phyloP scores from a whole-genome alignment of 1,284 basidiomycete genomes.

The Sutorius eximius region DNA sequence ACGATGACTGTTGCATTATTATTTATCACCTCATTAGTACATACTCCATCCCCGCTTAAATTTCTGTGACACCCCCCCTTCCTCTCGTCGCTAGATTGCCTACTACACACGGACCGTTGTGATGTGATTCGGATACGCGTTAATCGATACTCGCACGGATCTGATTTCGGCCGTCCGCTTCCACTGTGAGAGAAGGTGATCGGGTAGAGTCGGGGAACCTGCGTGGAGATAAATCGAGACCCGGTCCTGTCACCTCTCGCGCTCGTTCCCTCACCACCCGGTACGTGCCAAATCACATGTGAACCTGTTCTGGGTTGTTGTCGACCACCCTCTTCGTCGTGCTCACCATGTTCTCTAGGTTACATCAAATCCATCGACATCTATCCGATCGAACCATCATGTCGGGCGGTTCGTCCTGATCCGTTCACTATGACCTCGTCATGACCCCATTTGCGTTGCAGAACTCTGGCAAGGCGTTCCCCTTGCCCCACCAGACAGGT shows the following conservation, averaged over 20 bases:
- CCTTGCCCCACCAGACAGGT: conserved; percentile 81
- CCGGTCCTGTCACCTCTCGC: neutral
- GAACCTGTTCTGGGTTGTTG: neutral
- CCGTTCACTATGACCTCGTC: neutral
- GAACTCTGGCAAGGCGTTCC: conserved; percentile 74
- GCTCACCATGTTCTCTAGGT: conserved; percentile 49
- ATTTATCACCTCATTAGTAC: conserved; percentile 31
- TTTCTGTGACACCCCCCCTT: conserved; percentile 14
- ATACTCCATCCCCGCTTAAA: conserved; percentile 15
- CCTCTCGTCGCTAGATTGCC: conserved; percentile 20
- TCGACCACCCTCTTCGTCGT: neutral
- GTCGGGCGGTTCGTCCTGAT: conserved; percentile 49
- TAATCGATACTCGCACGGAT: conserved; percentile 15
- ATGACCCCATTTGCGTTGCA: conserved; percentile 32
- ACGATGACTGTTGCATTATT: conserved; percentile 28
- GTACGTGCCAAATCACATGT: conserved; percentile 31
- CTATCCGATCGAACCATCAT: conserved; percentile 39
- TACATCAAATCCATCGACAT: conserved; percentile 51
- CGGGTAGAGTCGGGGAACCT: conserved; percentile 1
- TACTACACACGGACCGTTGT: conserved; percentile 13
- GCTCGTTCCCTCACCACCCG: neutral
- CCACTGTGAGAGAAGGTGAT: neutral
- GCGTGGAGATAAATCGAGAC: too few relatives aligned
- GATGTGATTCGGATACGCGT: conserved; percentile 18
- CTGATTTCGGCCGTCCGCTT: conserved; percentile 2